Base-by-base conservation (phyloP, 2,329 filamentous ascomycete species). In the Phoma sp. region DNA sequence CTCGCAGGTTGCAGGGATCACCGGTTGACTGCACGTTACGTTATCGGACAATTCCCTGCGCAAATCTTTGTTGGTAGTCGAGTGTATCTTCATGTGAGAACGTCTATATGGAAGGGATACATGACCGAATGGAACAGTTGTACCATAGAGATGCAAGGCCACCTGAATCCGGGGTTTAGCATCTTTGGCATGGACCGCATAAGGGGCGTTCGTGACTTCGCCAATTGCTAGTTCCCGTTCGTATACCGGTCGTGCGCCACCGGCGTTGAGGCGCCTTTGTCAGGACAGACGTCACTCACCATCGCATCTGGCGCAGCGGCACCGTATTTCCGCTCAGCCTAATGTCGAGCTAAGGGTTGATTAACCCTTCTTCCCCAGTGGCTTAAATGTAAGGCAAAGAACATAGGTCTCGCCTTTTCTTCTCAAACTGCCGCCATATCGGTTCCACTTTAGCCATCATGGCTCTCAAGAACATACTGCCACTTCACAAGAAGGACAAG, bases 401-500 rank as follows among this genome's bases (percentile, higher is more conserved):
- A 14, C 14, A 9, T n/a, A 11, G 24, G 2, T 39, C 13, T 23
- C 18, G 23, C 14, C 7, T 30, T 24, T 22, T 2, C 11, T 4
- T 23, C 27, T 39, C 18, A 18, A 3, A 4, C 23, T 14, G 4
- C 32, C n/a, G 22, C 38, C 22, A 30, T 40, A 49, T 33, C 29
- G 13, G n/a, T 32, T 4, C n/a, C n/a, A 23, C 11, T 5, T n/a
- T 11, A 54, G 22, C 29, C 25, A 24, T 22, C 7, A 56, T 56
- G 53, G 47, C 27, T 40, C 4, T 51, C 38, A 52, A 51, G 27
- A 56, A 56, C 24, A 38, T 56, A 9, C 39, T 56, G 4, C 53
- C 53, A 7, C 47, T 56, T 11, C 53, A 56, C 53, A 52, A 51
- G 47, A 50, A 47, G 35, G 53, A 56, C 7, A 14, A 38, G 14